Conservation (phyloP, 257 asterid species). For the Solanum phureja region DNA sequence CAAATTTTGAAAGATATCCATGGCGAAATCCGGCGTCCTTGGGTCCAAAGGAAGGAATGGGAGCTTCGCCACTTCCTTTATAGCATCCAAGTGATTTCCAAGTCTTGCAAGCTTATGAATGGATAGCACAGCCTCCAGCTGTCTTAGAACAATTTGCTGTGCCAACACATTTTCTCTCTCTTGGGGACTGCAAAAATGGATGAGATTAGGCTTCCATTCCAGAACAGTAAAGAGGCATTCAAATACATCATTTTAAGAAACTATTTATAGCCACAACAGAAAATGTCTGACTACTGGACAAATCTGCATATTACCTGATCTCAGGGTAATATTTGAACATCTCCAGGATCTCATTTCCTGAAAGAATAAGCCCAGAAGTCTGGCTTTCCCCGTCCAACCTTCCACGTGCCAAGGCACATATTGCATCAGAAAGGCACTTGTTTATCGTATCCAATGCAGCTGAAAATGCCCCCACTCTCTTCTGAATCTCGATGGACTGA, state of each 20-base stretch:
- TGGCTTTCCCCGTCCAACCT: constrained; percentile 90
- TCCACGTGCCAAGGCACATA: constrained; percentile 82
- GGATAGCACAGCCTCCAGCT: constrained; percentile 77
- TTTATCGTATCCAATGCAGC: constrained; percentile 76
- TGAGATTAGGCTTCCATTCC: background rate
- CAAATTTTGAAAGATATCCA: constrained; percentile 45
- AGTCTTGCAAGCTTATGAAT: constrained; percentile 62
- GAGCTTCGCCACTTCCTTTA: too few relatives aligned
- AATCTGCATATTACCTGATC: constrained; percentile 47
- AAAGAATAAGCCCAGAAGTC: constrained; percentile 63
- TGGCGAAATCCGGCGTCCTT: constrained; percentile 46
- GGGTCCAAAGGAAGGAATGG: constrained; percentile 35
- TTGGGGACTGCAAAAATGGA: constrained; percentile 51
- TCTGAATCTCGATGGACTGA: constrained; percentile 81
- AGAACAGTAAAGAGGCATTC: background rate
- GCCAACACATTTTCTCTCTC: constrained; percentile 74
- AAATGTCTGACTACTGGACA: background rate
- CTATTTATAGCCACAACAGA: background rate
- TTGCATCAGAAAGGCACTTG: constrained; percentile 89
- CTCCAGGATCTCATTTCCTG: constrained; percentile 87
- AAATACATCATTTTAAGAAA: background rate
- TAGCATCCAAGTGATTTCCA: constrained; percentile 23
- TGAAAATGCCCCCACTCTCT: constrained; percentile 91
- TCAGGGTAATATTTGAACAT: constrained; percentile 71
- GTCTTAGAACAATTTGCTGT: constrained; percentile 79